phyloP scores from a whole-genome alignment of 202 grass and related monocot species.

The Elaeis oleifera region DNA sequence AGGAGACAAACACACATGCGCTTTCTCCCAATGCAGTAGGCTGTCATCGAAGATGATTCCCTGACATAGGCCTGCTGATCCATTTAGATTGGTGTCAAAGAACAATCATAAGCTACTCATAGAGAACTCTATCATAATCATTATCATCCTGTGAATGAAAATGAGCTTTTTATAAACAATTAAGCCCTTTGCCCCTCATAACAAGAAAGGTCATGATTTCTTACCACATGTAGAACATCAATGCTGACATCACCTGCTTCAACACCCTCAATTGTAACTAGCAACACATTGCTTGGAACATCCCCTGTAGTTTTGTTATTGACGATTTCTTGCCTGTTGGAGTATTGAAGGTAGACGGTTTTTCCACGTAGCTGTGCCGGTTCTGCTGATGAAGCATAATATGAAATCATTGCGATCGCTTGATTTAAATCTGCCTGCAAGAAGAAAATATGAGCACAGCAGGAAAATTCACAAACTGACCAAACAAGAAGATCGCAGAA shows the following conservation, averaged over 20 bases:
- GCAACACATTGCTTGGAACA: slow-evolving; percentile 69
- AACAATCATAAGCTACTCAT: slow-evolving; percentile 61
- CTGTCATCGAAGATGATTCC: slow-evolving; percentile 64
- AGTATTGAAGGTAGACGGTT: slow-evolving; percentile 98
- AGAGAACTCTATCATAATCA: slow-evolving; percentile 39
- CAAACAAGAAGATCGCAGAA: slow-evolving; percentile 1
- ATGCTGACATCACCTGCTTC: slow-evolving; percentile 89
- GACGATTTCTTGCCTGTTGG: slow-evolving; percentile 88
- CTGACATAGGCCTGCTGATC: slow-evolving; percentile 80
- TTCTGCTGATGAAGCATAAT: slow-evolving; percentile 80
- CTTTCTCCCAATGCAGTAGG: slow-evolving; percentile 59
- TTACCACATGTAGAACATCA: slow-evolving; percentile 92
- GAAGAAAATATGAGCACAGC: slow-evolving; percentile 3
- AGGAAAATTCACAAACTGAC: not conserved
- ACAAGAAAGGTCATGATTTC: slow-evolving; percentile 8
- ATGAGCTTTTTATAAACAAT: slow-evolving; percentile 31
- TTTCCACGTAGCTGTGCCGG: slow-evolving; percentile 94
- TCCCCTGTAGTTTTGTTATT: slow-evolving; percentile 78
- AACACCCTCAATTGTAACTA: slow-evolving; percentile 81
- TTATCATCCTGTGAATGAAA: slow-evolving; percentile 46
- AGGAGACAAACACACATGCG: slow-evolving; percentile 86
- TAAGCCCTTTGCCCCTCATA: slow-evolving; percentile 29
- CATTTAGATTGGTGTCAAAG: slow-evolving; percentile 54
- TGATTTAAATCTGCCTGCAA: slow-evolving; percentile 83
- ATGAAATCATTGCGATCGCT: slow-evolving; percentile 88